Percentiles rank a stretch among this genome's conserved stretches.
Evolutionary conservation across 2,329 filamentous ascomycete genomes (phyloP).

Genomic region (Fusarium chlamydosporum): DNA sequence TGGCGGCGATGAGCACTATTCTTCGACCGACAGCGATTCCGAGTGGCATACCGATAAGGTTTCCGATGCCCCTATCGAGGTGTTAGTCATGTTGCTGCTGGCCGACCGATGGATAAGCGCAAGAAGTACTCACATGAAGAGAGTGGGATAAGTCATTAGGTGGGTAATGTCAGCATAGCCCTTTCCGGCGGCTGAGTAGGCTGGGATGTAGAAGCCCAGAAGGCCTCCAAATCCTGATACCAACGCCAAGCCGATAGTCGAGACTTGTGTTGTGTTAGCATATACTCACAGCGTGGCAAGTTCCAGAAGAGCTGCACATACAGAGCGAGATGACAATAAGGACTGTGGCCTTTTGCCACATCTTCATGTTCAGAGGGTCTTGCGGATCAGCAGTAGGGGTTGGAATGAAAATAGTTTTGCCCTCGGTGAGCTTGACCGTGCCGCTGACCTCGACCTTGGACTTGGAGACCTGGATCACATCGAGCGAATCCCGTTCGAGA

Average conservation of each 20-base stretch:
- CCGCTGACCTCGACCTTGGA: constrained; percentile 43
- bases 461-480: constrained; percentile 36
- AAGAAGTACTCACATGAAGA: constrained; percentile 12
- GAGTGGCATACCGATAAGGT: constrained; percentile 44
- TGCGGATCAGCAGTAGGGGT: constrained; percentile 41
- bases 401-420: constrained; percentile 38
- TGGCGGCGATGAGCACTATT: constrained; percentile 42
- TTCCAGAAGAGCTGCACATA: background rate
- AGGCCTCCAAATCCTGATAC: constrained; percentile 30
- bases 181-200: constrained; percentile 17
- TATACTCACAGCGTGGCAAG: rapidly evolving
- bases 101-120: rapidly evolving
- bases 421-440: constrained; percentile 42
- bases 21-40: constrained; percentile 44
- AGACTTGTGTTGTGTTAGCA: constrained; percentile 15
- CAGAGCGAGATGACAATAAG: constrained; percentile 42
- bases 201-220: constrained; percentile 26
- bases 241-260: constrained; percentile 21
- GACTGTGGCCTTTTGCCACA: constrained; percentile 43
- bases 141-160: constrained; percentile 27
- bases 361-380: constrained; percentile 47
- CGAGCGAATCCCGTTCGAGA: constrained; percentile 37
- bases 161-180: constrained; percentile 29
- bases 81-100: background rate
- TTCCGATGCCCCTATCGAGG: constrained; percentile 34